Evolutionary conservation across 176 grass and related monocot genomes (phyloP).

Genomic region (Triticum urartu): DNA sequence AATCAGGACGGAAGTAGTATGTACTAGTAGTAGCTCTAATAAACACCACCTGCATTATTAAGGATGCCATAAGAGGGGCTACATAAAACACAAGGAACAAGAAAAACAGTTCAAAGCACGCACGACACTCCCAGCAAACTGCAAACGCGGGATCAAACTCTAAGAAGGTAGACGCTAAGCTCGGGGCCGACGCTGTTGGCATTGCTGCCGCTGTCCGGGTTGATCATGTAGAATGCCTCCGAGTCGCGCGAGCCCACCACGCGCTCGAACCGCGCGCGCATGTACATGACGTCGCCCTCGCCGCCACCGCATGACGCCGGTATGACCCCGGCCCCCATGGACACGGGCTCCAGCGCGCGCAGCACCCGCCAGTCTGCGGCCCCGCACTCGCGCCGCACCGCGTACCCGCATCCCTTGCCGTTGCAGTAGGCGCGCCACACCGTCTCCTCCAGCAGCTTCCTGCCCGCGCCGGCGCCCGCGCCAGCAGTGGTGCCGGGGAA

Average conservation of each 20-base stretch:
- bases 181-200: conserved; percentile 63
- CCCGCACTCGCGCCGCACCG: conserved; percentile 59
- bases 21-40: neutral
- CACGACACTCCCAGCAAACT: neutral
- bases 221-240: conserved; percentile 99
- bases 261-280: conserved; percentile 92
- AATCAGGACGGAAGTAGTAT: no score
- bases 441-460: conserved; percentile 71
- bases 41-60: conserved; percentile 33
- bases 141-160: conserved; percentile 57
- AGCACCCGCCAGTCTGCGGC: conserved; percentile 70
- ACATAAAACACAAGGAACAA: neutral
- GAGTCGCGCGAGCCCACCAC: conserved; percentile 89
- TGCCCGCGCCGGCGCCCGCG: conserved; percentile 15
- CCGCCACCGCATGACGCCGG: conserved; percentile 58
- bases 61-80: neutral
- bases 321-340: conserved; percentile 82
- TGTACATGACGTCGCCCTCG: conserved; percentile 92
- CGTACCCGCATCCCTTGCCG: conserved; percentile 73
- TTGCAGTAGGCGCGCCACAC: conserved; percentile 88
- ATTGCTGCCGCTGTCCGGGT: conserved; percentile 47
- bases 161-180: conserved; percentile 88
- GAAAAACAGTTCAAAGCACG: conserved; percentile 27
- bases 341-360: conserved; percentile 71
- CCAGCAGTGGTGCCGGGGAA: neutral